Evolutionary conservation across 176 grass and related monocot species (phyloP).

Genomic region (Rhipidocladum racemiflorum): DNA sequence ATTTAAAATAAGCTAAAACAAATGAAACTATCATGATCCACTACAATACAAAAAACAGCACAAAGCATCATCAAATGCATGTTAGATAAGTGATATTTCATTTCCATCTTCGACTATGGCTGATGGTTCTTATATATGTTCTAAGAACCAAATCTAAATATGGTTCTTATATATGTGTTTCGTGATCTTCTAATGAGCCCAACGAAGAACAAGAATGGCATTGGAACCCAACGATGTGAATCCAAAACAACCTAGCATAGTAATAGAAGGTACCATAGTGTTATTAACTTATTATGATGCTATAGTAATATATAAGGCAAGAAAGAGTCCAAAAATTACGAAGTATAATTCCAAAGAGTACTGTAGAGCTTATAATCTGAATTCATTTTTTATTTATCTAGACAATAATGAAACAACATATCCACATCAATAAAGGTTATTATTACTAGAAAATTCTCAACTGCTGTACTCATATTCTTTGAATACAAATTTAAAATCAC

Average conservation of each 20-base stretch:
- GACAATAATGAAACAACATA: background rate
- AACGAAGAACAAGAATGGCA: no score
- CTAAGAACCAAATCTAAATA: no score
- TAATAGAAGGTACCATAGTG: background rate
- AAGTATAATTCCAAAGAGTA: slow-evolving; percentile 6
- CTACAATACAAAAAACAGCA: no score
- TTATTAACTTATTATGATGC: background rate
- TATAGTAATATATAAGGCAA: background rate
- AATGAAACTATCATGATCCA: no score
- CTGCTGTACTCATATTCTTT: slow-evolving; percentile 78
- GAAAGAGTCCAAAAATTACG: background rate
- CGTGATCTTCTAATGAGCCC: no score
- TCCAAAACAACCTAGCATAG: slow-evolving; percentile 74
- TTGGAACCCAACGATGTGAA: slow-evolving; percentile 88
- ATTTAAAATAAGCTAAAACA: no score
- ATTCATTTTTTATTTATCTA: slow-evolving; percentile 9
- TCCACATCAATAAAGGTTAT: background rate
- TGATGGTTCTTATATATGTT: no score
- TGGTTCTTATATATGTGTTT: no score
- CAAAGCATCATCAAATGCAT: no score
- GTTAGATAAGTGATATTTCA: no score
- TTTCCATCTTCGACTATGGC: no score
- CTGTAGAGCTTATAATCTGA: background rate
- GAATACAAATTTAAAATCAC: slow-evolving; percentile 87
- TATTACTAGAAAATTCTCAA: slow-evolving; percentile 94